A percentile compares a stretch with the other conserved stretches of the same genome.
phyloP scores from a whole-genome alignment of 768 basidiomycete species.

The Lentinus brumalis region DNA sequence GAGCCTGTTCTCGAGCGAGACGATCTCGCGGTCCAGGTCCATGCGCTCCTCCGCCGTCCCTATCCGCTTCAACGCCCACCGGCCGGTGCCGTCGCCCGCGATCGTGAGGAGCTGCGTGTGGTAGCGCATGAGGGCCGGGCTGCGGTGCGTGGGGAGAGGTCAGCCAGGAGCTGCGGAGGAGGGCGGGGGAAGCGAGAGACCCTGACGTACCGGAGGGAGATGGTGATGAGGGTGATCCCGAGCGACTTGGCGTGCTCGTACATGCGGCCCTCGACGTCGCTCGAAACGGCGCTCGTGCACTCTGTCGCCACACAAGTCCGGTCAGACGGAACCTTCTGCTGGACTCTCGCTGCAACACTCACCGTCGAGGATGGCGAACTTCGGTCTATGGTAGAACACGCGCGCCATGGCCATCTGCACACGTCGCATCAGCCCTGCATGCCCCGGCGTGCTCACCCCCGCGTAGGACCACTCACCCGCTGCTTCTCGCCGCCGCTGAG shows the following conservation, averaged over 20 bases:
- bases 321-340: background rate
- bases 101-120: conserved; percentile 86
- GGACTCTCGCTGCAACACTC: conserved; percentile 24
- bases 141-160: conserved; percentile 27
- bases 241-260: conserved; percentile 89
- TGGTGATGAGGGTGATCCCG: conserved; percentile 91
- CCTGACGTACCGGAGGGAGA: conserved; percentile 71
- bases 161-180: too few relatives aligned
- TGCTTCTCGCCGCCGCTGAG: conserved; percentile 98
- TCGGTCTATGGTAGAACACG: conserved; percentile 87
- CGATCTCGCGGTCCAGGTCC: conserved; percentile 77
- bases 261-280: conserved; percentile 95
- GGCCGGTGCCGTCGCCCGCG: conserved; percentile 66
- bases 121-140: conserved; percentile 86
- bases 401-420: conserved; percentile 85
- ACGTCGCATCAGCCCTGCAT: background rate
- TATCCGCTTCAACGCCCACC: conserved; percentile 72
- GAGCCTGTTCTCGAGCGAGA: conserved; percentile 62
- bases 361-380: conserved; percentile 88
- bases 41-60: conserved; percentile 74
- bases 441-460: background rate
- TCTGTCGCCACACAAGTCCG: conserved; percentile 44
- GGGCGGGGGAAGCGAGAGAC: background rate
- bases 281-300: conserved; percentile 94
- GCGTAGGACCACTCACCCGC: conserved; percentile 48